phyloP scores from a whole-genome alignment of 805 yeast species.

The Metschnikowia shivogae region DNA sequence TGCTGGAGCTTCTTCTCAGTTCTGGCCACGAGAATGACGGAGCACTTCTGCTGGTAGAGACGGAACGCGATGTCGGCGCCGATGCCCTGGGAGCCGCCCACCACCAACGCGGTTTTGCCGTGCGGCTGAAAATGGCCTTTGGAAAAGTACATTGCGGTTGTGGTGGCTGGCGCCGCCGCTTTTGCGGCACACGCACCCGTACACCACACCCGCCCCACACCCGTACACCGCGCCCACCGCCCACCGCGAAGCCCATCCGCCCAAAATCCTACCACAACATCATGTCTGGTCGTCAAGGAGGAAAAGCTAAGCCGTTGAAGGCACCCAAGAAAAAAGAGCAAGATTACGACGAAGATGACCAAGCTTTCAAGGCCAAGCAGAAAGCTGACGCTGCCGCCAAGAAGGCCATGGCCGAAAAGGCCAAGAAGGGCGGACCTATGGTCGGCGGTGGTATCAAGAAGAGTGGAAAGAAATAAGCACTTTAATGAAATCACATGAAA shows the following conservation, averaged over 20 bases:
- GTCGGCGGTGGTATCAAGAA: conserved; percentile 95
- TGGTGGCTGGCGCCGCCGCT: no score
- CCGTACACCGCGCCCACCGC: neutral
- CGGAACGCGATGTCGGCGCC: conserved; percentile 74
- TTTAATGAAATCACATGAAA: neutral
- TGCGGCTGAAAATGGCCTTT: conserved; percentile 29
- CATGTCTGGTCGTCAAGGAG: conserved; percentile 98
- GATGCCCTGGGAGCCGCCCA: conserved; percentile 94
- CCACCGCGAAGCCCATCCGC: neutral
- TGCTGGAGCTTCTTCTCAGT: conserved; percentile 54
- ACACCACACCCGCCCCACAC: no score
- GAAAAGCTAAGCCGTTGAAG: conserved; percentile 89
- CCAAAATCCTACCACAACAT: conserved; percentile 4
- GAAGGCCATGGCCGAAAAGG: conserved; percentile 84
- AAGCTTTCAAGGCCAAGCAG: conserved; percentile 89
- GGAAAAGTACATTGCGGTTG: conserved; percentile 22
- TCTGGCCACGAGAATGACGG: conserved; percentile 74
- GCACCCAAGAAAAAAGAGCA: conserved; percentile 77
- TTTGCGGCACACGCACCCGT: no score
- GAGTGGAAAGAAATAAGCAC: conserved; percentile 43
- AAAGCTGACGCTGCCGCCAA: conserved; percentile 92
- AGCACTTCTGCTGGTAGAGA: conserved; percentile 51
- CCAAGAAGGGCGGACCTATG: conserved; percentile 86
- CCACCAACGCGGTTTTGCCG: conserved; percentile 61
- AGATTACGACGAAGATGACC: conserved; percentile 80